Base-by-base conservation (phyloP, 2,329 filamentous ascomycete species). In the Byssoonygena ceratinophila region DNA sequence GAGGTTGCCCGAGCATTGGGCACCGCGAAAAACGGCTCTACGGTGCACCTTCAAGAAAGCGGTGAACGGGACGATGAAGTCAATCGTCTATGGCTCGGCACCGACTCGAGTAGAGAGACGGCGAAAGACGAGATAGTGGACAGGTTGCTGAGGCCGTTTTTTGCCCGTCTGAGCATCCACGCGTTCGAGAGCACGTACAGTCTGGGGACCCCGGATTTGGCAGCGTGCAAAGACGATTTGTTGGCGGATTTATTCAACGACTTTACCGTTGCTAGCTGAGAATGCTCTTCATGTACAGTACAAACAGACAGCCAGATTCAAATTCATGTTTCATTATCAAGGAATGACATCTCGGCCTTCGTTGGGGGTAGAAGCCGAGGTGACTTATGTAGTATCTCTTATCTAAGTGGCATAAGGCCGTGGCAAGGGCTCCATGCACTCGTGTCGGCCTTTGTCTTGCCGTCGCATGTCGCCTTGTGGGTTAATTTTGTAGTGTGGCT, bases 131-230 rank as follows among this genome's bases (percentile, higher is more conserved):
- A 81, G 58, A 72, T 97, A 54, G 79, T 92, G 4, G 81, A 82
- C 54, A 84, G 84, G 64, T 79, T 96, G 11, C 70, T 97, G 57
- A 77, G 86, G 59, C 91, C 91, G 0, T 97, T 96, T 70, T 88
- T 97, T 64, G 85, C 84, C 12, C 86, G 94, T 65, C 71, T 98
- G 58, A 96, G 90, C 65, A 96, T 98, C 62, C 87, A 84, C 66
- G 84, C 87, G 0, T 98, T 96, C 69, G 92, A 98, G 72, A 85
- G 84, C 56, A 91, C 85, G 52, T 98, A 98, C 67, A 82, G 84
- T 14, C 90, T 96, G 82, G 83, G 81, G 32, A 68, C 68, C 39
- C 70, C 85, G 23, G 87, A 94, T 66, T 65, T 76, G 60, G 78
- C 82, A 48, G 74, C 74, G 8, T 89, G 86, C 61, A 73, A 78